Evolutionary conservation across 2,329 filamentous ascomycete species (phyloP), one percentile per base, ranked within the genome.

Genomic region (Fusarium pseudonygamai): DNA sequence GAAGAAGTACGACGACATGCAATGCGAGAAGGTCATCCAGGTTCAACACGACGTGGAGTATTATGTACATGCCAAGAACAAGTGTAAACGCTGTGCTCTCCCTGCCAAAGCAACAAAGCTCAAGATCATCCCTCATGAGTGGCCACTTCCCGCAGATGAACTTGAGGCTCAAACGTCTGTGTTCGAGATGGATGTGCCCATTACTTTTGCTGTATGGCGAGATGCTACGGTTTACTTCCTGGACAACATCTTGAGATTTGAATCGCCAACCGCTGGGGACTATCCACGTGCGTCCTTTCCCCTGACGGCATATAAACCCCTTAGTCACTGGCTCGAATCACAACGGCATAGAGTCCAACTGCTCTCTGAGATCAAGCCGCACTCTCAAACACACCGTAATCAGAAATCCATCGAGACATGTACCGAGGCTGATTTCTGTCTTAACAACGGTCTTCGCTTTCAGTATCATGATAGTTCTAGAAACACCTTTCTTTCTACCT

Each of bases 131-230:
- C 75, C 88, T 14, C 82, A 89, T 67, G 90, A 92, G 74, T 91
- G 88, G 88, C 89, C 89, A 0, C 79, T 91, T 0, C 85, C 88
- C 0, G 36, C 46, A 0, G 22, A 81, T 1, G 1, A 47, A 0
- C n/a, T 70, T 0, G 34, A 81, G 20, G 83, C 83, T 0, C 85
- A 88, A 69, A 79, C 86, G 0, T 83, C 83, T 0, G 82, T 91
- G 0, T 91, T 91, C 40, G 89, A 91, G 68, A 79, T 91, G 0
- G 62, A 71, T 0, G 66, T 84, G 0, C 88, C 89, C 0, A 0
- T 16, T 0, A n/a, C 16, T 1, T 86, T 88, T 39, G 75, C 75
- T 1, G 52, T 72, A 4, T 91, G 89, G 89, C 81, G 89, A 22
- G 85, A 90, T 63, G 69, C 77, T 3, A 87, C 86, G 0, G 64